Percentiles rank a stretch among this genome's conserved stretches.
phyloP scores from a whole-genome alignment of 208 protist genomes.

The Leishmania braziliensis region DNA sequence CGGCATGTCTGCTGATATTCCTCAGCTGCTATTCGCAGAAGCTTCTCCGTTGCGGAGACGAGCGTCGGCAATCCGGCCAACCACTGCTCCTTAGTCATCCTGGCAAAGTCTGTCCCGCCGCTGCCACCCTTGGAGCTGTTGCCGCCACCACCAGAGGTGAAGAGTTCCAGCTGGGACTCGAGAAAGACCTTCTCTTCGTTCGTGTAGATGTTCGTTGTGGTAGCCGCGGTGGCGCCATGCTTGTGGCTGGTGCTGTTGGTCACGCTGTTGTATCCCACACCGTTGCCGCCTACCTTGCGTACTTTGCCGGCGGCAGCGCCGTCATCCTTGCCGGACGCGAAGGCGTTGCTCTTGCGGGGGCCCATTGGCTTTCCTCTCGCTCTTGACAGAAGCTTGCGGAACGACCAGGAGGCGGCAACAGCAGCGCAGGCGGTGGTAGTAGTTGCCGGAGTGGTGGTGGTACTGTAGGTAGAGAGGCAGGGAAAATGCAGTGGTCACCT shows the following conservation, averaged over 20 bases:
- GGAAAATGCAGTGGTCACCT: neutral
- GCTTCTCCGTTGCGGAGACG: slow-evolving; percentile 29
- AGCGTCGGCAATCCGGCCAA: slow-evolving; percentile 22
- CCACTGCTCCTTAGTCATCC: slow-evolving; percentile 33
- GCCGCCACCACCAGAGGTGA: slow-evolving; percentile 7
- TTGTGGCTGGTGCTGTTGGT: neutral
- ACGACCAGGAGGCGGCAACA: neutral
- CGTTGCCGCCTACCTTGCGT: slow-evolving; percentile 12
- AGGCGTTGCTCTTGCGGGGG: slow-evolving; percentile 30
- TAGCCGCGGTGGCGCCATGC: neutral
- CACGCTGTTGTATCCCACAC: neutral
- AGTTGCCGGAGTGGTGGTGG: neutral
- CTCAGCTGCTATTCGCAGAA: slow-evolving; percentile 39
- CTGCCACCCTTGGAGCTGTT: neutral
- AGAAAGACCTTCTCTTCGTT: slow-evolving; percentile 31
- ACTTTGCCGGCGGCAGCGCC: slow-evolving; percentile 20
- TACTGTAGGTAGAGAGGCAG: neutral
- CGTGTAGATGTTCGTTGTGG: slow-evolving; percentile 21
- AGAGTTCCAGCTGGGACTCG: slow-evolving; percentile 21
- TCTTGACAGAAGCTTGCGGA: neutral
- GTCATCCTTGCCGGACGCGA: slow-evolving; percentile 29
- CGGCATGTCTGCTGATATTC: slow-evolving; percentile 35
- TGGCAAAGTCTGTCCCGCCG: slow-evolving; percentile 4
- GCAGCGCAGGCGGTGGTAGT: neutral
- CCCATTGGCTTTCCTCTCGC: slow-evolving; percentile 13